Conservation (phyloP, 805 yeast species). For the Starmerella powellii region DNA sequence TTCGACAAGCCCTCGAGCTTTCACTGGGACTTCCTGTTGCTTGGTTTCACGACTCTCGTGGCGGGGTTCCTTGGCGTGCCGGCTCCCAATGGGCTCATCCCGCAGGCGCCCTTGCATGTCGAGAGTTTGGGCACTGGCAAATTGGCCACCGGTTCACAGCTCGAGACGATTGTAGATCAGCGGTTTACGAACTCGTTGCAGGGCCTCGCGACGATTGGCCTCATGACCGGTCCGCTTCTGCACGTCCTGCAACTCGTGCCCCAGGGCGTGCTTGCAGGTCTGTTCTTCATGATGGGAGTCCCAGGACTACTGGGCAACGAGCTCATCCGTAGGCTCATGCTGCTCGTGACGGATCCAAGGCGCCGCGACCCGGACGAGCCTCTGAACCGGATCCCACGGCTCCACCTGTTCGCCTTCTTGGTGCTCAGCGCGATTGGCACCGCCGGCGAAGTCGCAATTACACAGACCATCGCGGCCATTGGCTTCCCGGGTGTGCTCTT, state of each 20-base stretch:
- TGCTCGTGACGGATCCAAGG: constrained; percentile 47
- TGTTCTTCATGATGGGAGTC: constrained; percentile 87
- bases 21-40: constrained; percentile 79
- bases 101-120: constrained; percentile 94
- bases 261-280: constrained; percentile 83
- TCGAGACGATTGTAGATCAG: constrained; percentile 64
- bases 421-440: constrained; percentile 53
- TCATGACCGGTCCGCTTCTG: constrained; percentile 82
- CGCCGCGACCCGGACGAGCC: constrained; percentile 29
- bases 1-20: constrained; percentile 76
- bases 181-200: constrained; percentile 73
- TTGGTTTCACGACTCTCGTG: constrained; percentile 78
- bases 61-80: constrained; percentile 85
- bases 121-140: constrained; percentile 44
- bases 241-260: constrained; percentile 75
- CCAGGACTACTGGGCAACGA: constrained; percentile 60
- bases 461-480: constrained; percentile 79
- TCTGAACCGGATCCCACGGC: constrained; percentile 28
- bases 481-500: constrained; percentile 85
- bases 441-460: constrained; percentile 71
- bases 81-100: constrained; percentile 91
- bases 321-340: constrained; percentile 50
- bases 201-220: constrained; percentile 69
- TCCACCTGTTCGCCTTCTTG: constrained; percentile 42
- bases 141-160: constrained; percentile 12